Conservation (phyloP, 1,284 basidiomycete species). For the Microbotryomycetes sp. region DNA sequence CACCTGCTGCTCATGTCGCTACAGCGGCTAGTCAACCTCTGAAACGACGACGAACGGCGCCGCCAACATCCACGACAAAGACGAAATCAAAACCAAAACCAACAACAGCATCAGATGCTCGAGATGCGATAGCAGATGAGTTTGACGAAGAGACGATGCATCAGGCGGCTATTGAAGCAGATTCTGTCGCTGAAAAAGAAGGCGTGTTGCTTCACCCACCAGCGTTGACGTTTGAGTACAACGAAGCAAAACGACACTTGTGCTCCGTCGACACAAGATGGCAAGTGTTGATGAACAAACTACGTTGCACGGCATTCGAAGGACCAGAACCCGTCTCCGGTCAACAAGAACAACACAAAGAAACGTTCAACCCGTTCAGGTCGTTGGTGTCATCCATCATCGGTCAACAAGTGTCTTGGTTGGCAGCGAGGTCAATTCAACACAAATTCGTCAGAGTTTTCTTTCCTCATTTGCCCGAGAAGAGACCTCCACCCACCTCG, state of each 20-base stretch:
- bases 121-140: neutral
- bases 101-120: neutral
- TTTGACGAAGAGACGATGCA: neutral
- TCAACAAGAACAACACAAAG: slow-evolving; percentile 38
- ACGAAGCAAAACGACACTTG: slow-evolving; percentile 66
- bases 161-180: neutral
- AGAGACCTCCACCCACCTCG: slow-evolving; percentile 40
- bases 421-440: slow-evolving; percentile 77
- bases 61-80: too few relatives aligned
- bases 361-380: slow-evolving; percentile 66
- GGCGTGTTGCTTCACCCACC: slow-evolving; percentile 53
- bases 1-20: neutral
- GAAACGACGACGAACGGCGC: neutral
- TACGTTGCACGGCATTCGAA: slow-evolving; percentile 68
- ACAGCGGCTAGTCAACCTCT: neutral
- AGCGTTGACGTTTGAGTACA: slow-evolving; percentile 62
- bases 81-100: too few relatives aligned
- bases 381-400: slow-evolving; percentile 57
- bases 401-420: slow-evolving; percentile 68
- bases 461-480: slow-evolving; percentile 64
- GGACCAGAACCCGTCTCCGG: too few relatives aligned
- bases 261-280: slow-evolving; percentile 64
- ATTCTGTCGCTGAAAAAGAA: neutral
- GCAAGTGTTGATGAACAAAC: slow-evolving; percentile 56
- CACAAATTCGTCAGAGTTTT: slow-evolving; percentile 72